A percentile compares a stretch with the other conserved stretches of the same genome.
Evolutionary conservation across 2,329 filamentous ascomycete genomes (phyloP).

Genomic region (Xylaria arbuscula): DNA sequence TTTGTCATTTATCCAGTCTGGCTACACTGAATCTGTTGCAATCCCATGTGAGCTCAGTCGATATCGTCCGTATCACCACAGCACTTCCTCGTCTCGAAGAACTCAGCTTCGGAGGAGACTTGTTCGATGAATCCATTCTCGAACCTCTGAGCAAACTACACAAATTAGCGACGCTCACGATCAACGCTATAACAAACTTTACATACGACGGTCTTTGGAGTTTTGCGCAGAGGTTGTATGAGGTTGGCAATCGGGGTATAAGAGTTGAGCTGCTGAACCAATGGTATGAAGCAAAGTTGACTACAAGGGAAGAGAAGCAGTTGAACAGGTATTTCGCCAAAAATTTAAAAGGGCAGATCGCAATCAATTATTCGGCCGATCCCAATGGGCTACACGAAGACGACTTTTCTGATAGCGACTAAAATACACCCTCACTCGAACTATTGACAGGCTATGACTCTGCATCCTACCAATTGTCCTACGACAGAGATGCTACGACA

Average conservation of each 20-base stretch:
- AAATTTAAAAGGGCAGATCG: slow-evolving; percentile 49
- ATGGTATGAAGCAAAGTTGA: slow-evolving; percentile 45
- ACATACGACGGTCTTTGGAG: slow-evolving; percentile 60
- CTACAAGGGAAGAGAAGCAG: slow-evolving; percentile 41
- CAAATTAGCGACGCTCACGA: slow-evolving; percentile 62
- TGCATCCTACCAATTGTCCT: not conserved
- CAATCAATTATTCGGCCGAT: slow-evolving; percentile 50
- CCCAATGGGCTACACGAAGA: slow-evolving; percentile 53
- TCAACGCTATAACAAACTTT: slow-evolving; percentile 67
- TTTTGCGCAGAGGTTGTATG: slow-evolving; percentile 55
- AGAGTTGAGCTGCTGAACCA: slow-evolving; percentile 52
- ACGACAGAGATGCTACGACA: too few species aligned
- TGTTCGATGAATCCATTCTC: slow-evolving; percentile 61
- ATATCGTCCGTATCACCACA: slow-evolving; percentile 60
- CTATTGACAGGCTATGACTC: slow-evolving; percentile 4
- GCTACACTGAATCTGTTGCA: slow-evolving; percentile 64
- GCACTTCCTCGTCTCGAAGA: slow-evolving; percentile 63
- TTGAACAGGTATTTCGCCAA: slow-evolving; percentile 44
- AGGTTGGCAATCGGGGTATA: slow-evolving; percentile 47
- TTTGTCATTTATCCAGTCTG: slow-evolving; percentile 64
- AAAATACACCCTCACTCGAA: not conserved
- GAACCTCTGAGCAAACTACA: slow-evolving; percentile 52
- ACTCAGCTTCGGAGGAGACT: slow-evolving; percentile 66
- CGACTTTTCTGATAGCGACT: slow-evolving; percentile 50
- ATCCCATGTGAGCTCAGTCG: slow-evolving; percentile 60